A percentile compares a stretch with the other conserved stretches of the same genome.
These are phyloP conservation scores for Trebouxia sp. DNA, from an alignment of 139 green algal genomes.

Conservation along the genomic window DNA sequence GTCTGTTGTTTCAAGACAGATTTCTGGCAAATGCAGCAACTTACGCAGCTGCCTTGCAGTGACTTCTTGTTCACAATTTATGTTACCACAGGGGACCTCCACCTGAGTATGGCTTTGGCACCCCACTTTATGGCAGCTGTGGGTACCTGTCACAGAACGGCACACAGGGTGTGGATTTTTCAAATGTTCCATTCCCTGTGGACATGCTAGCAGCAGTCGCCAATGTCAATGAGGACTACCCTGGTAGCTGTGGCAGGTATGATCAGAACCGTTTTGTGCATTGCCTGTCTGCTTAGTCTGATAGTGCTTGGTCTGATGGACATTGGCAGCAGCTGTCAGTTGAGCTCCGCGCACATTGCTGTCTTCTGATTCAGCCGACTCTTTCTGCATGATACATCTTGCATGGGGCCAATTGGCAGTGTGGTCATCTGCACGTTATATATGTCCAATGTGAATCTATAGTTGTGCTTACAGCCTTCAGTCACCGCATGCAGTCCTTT, in stretches of 20 bases:
- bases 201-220: slow-evolving; percentile 31
- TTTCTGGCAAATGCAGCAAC: too few relatives aligned
- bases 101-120: slow-evolving; percentile 35
- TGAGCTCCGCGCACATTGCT: too few relatives aligned
- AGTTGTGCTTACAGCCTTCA: too few relatives aligned
- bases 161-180: slow-evolving; percentile 1
- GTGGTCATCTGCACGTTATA: too few relatives aligned
- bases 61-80: too few relatives aligned
- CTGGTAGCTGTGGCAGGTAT: slow-evolving; percentile 50
- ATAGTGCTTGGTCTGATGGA: too few relatives aligned
- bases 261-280: neutral
- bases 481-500: neutral
- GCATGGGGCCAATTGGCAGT: too few relatives aligned
- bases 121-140: slow-evolving; percentile 30
- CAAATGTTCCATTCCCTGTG: slow-evolving; percentile 3
- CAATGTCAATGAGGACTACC: slow-evolving; percentile 46
- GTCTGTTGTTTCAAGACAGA: too few relatives aligned
- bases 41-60: too few relatives aligned
- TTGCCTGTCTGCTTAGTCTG: neutral
- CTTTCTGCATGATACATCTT: neutral
- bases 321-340: too few relatives aligned
- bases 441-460: too few relatives aligned
- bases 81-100: slow-evolving; percentile 17
- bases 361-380: neutral
- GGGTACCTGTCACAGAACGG: slow-evolving; percentile 24